Conservation (phyloP, 2,329 filamentous ascomycete genomes). For the Chrysosporium queenslandicum region DNA sequence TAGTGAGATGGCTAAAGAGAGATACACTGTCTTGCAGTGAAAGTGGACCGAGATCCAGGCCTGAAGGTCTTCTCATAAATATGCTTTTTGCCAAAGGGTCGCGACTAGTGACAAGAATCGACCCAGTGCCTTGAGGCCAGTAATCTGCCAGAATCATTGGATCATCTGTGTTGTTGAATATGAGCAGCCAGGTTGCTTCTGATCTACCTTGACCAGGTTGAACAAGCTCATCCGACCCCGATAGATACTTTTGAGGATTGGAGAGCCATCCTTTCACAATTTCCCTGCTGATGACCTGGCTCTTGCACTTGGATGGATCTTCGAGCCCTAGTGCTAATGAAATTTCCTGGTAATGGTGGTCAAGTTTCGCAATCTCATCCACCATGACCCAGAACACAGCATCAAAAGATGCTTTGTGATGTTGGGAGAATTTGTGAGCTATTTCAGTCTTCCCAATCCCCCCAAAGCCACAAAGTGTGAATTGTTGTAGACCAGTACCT, state of each 20-base stretch:
- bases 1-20: conserved; percentile 6
- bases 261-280: conserved; percentile 23
- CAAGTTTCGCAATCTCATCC: conserved; percentile 23
- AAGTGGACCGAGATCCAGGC: conserved; percentile 16
- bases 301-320: conserved; percentile 20
- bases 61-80: conserved; percentile 7
- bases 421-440: conserved; percentile 22
- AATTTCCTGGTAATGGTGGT: conserved; percentile 20
- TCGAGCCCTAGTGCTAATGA: conserved; percentile 22
- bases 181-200: conserved; percentile 12
- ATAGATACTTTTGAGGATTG: conserved; percentile 13
- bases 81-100: conserved; percentile 19
- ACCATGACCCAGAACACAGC: conserved; percentile 27
- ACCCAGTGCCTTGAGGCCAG: conserved; percentile 21
- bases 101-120: conserved; percentile 23
- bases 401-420: conserved; percentile 22
- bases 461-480: conserved; percentile 21
- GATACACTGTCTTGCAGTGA: conserved; percentile 6
- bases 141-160: conserved; percentile 19
- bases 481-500: conserved; percentile 16
- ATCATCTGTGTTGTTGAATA: conserved; percentile 22
- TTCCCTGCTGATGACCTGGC: conserved; percentile 20
- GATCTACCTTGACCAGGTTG: conserved; percentile 6
- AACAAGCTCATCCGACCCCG: conserved; percentile 6
- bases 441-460: conserved; percentile 25